Conservation (phyloP, 768 basidiomycete species). For the Hemileccinum impolitum region DNA sequence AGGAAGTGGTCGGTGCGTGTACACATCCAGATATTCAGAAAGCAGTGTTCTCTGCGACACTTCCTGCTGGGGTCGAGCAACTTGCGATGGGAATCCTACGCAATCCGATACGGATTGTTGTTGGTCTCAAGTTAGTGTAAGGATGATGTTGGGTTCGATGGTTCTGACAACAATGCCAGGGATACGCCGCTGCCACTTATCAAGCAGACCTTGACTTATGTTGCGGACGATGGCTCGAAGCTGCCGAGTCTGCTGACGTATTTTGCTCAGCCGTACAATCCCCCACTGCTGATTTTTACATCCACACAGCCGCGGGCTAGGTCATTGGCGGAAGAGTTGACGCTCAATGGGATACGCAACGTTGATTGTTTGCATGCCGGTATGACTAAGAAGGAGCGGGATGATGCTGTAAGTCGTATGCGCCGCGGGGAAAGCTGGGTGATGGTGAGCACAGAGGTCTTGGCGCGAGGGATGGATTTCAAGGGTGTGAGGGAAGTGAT, state of each 20-base stretch:
- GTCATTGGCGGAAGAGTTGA: slow-evolving; percentile 77
- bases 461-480: slow-evolving; percentile 99
- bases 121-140: slow-evolving; percentile 81
- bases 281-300: slow-evolving; percentile 89
- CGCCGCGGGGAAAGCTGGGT: slow-evolving; percentile 90
- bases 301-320: slow-evolving; percentile 83
- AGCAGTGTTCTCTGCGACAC: slow-evolving; percentile 91
- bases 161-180: slow-evolving; percentile 40
- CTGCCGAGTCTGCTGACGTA: slow-evolving; percentile 82
- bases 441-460: slow-evolving; percentile 93
- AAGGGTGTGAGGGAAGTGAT: slow-evolving; percentile 91
- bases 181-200: slow-evolving; percentile 95
- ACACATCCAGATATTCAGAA: slow-evolving; percentile 69
- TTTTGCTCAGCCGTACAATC: slow-evolving; percentile 78
- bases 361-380: slow-evolving; percentile 92
- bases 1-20: slow-evolving; percentile 83
- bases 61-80: slow-evolving; percentile 85
- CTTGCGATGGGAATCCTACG: slow-evolving; percentile 81
- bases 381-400: slow-evolving; percentile 82
- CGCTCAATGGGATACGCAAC: slow-evolving; percentile 71
- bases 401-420: slow-evolving; percentile 82
- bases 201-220: slow-evolving; percentile 83
- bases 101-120: slow-evolving; percentile 90
- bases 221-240: slow-evolving; percentile 93
- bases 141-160: neutral